These are phyloP conservation scores for Byssoonygena ceratinophila DNA, from an alignment of 2,329 filamentous ascomycete genomes.

Conservation along the genomic window DNA sequence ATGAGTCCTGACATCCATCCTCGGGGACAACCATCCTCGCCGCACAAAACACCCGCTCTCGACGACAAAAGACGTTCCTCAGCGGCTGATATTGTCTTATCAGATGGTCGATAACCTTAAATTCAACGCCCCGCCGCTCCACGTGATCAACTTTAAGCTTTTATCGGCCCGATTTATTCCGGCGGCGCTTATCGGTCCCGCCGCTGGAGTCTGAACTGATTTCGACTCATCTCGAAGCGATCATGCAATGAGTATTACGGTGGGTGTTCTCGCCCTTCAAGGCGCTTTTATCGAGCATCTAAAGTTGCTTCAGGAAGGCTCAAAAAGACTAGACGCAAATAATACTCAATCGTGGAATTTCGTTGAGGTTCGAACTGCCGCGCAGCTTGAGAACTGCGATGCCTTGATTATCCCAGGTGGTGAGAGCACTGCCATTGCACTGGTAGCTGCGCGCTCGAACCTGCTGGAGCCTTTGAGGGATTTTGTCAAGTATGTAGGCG, in stretches of 20 bases:
- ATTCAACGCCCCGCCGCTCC: background rate
- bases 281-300: conserved; percentile 89
- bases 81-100: background rate
- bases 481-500: conserved; percentile 67
- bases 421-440: conserved; percentile 85
- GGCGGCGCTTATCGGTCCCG: background rate
- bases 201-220: background rate
- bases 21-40: background rate
- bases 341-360: conserved; percentile 45
- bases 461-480: conserved; percentile 73
- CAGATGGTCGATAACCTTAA: conserved; percentile 1
- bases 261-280: conserved; percentile 66
- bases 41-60: background rate
- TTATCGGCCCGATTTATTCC: conserved; percentile 4
- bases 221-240: background rate
- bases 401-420: conserved; percentile 85
- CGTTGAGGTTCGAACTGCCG: conserved; percentile 66
- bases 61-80: background rate
- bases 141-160: background rate
- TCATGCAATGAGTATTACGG: conserved; percentile 20
- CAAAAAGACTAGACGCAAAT: conserved; percentile 36
- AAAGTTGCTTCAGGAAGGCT: conserved; percentile 60
- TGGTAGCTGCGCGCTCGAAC: conserved; percentile 71
- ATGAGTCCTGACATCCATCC: background rate
- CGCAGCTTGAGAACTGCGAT: conserved; percentile 62